Percentiles rank a stretch among this genome's conserved stretches.
phyloP scores from a whole-genome alignment of 2,329 filamentous ascomycete genomes.

The Emmonsiellopsis sp. region DNA sequence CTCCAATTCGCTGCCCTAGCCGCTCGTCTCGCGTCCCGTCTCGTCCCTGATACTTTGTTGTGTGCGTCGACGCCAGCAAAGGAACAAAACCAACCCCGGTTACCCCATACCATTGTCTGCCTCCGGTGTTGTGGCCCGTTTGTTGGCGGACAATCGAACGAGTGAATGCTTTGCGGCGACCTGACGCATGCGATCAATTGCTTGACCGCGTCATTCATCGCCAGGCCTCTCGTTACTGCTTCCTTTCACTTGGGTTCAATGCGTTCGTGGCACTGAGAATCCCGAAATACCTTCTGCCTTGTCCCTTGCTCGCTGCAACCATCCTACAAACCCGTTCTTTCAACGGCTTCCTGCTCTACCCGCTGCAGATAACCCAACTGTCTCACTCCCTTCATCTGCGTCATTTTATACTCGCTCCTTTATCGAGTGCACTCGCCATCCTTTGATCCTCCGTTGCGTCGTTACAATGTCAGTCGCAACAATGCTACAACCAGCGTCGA shows the following conservation, averaged over 20 bases:
- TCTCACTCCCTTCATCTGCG: neutral
- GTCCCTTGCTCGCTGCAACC: neutral
- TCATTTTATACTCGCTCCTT: neutral
- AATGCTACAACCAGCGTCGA: slow-evolving; percentile 54
- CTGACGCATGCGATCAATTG: neutral
- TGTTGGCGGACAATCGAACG: no score
- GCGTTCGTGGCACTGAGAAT: neutral
- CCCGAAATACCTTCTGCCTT: neutral
- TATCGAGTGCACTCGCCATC: neutral
- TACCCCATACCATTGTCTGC: neutral
- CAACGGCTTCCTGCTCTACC: neutral
- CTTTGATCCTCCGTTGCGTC: neutral
- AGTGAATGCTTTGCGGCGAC: no score
- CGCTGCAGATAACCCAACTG: neutral
- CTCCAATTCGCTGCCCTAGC: no score
- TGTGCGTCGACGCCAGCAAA: no score
- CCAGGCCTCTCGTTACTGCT: neutral
- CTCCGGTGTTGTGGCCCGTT: neutral
- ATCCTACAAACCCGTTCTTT: neutral
- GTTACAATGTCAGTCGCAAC: slow-evolving; percentile 13
- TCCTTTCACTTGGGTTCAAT: neutral
- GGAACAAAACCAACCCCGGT: no score
- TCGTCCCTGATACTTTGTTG: no score
- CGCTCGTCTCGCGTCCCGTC: no score
- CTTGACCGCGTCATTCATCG: neutral